A percentile compares a stretch with the other conserved stretches of the same genome.
Conservation (phyloP, 1,284 basidiomycete species). For the Ustilago xerochloae region DNA sequence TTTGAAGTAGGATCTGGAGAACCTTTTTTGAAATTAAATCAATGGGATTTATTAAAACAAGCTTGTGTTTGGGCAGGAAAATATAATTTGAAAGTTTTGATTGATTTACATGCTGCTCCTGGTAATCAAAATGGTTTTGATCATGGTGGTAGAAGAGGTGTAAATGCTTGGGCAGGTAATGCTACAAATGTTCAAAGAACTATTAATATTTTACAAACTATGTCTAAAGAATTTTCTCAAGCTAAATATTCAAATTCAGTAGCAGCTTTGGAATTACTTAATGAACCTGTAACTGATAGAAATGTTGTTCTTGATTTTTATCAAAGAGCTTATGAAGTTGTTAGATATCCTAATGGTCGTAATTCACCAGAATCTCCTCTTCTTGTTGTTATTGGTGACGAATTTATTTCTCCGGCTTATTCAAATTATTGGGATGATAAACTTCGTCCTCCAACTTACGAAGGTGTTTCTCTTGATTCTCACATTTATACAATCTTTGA, state of each 20-base stretch:
- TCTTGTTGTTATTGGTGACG: slow-evolving; percentile 79
- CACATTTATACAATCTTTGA: slow-evolving; percentile 67
- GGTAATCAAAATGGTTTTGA: slow-evolving; percentile 69
- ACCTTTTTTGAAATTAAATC: slow-evolving; percentile 86
- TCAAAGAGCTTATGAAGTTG: slow-evolving; percentile 56
- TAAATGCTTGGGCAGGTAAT: slow-evolving; percentile 79
- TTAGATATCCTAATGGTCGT: slow-evolving; percentile 46
- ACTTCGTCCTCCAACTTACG: slow-evolving; percentile 73
- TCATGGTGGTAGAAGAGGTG: slow-evolving; percentile 76
- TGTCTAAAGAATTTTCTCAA: slow-evolving; percentile 58
- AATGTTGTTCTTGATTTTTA: slow-evolving; percentile 53
- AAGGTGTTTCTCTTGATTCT: slow-evolving; percentile 80
- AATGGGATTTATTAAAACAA: slow-evolving; percentile 71
- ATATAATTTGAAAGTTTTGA: slow-evolving; percentile 81
- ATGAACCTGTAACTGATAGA: slow-evolving; percentile 57
- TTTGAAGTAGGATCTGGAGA: slow-evolving; percentile 83
- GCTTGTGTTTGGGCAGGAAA: slow-evolving; percentile 83
- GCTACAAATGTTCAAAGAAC: slow-evolving; percentile 78
- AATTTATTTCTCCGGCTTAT: slow-evolving; percentile 78
- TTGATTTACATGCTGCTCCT: slow-evolving; percentile 75
- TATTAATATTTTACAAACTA: slow-evolving; percentile 75
- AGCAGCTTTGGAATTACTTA: slow-evolving; percentile 57
- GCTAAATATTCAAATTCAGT: slow-evolving; percentile 56
- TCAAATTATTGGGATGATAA: slow-evolving; percentile 77
- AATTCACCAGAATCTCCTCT: slow-evolving; percentile 31